Evolutionary conservation across 257 asterid species (phyloP), one percentile per base, ranked within the genome.

Genomic region (Nicotiana noctiflora): DNA sequence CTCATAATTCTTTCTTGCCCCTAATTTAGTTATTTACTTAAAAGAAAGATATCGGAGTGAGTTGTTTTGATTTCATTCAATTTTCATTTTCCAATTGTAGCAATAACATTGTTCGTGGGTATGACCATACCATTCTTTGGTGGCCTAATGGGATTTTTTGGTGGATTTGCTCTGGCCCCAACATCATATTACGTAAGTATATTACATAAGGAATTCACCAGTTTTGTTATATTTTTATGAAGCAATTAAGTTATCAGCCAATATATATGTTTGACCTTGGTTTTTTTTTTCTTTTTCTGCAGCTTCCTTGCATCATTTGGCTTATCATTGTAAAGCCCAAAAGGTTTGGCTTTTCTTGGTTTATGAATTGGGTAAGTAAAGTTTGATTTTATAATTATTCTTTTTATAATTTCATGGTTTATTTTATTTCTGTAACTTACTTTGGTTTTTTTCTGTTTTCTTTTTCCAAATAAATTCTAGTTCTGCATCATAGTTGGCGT

Each of bases 91-190:
- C 8, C 49, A 40, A 0, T 57, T 76, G 85, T 83, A 93, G 97
- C 52, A 9, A 0, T 91, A n/a, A 94, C 98, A 0, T 88, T 90
- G 94, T 82, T 92, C 57, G 11, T 90, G 67, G 98, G 86, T 60
- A 89, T 92, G 87, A 86, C 92, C 53, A 79, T 94, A 80, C 98
- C 98, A 11, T 94, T 94, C 90, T 94, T 94, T 79, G 96, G 97
- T 59, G 98, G 91, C 9, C 85, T 92, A 64, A 90, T 94, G 82
- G 97, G 97, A 76, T 94, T 94, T 88, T 92, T 94, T 65, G 98
- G 98, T 72, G 98, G 98, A 70, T 89, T 94, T 63, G 97, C 94
- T 65, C 86, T 92, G 85, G 97, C 95, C 27, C 98, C 97, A 8
- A 94, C 98, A 19, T 67, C 97, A 0, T 94, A 90, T 80, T 92